Evolutionary conservation across 176 grass and related monocot species (phyloP), one percentile per base, ranked within the genome.

Genomic region (Juncus inflexus): DNA sequence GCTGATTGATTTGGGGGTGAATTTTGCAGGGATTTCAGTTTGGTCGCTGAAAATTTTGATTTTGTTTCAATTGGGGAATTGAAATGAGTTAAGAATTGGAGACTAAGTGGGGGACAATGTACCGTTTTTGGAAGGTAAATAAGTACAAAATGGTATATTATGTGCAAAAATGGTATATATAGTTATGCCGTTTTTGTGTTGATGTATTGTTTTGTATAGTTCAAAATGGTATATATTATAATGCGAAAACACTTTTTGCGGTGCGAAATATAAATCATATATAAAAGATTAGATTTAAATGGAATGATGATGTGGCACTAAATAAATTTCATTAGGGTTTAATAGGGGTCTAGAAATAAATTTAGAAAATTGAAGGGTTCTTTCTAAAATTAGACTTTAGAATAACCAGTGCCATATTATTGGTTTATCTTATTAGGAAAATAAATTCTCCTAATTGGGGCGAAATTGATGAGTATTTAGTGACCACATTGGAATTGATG

Each of bases 41-140:
- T 71, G 51, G 79, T 62, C 74, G 61, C 54, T 69, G 42, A 6
- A 64, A 68, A 79, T 87, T 84, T 88, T 80, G 77, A 74, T 83
- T 74, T 28, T 15, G 59, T 37, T 0, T 55, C 75, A 70, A 65
- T 28, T 28, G 19, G 19, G 19, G 19, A 28, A 28, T 28, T 28
- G 19, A 28, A 28, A 28, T 1, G 19, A 28, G 19, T 28, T 28
- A 1, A 28, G 19, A 28, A 28, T 28, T 28, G 19, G 19, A 28
- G 19, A 28, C 0, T 28, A 28, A 28, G 19, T 28, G 19, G 19
- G 19, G 19, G 19, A 28, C 19, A 28, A 28, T 28, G 19, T 28
- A 28, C 19, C 19, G 19, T 28, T 28, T 28, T 28, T 28, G 19
- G 19, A 28, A 28, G 19, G 19, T 28, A 28, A 28, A 28, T 28